These are phyloP conservation scores for Leccinum cinnamomeum DNA, from an alignment of 1,284 basidiomycete genomes.

Conservation along the genomic window DNA sequence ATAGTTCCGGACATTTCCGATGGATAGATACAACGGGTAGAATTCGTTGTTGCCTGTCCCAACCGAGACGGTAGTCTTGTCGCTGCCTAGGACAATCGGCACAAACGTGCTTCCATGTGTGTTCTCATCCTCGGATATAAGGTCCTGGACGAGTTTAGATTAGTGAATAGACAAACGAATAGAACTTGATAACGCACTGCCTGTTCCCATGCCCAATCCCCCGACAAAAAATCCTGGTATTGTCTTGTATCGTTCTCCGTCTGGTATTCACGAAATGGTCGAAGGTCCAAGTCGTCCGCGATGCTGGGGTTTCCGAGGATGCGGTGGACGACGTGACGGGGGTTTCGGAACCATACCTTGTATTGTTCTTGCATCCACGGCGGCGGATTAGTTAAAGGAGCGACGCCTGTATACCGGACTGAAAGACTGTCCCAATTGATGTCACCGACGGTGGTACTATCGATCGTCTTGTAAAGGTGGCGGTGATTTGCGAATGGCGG, in stretches of 20 bases:
- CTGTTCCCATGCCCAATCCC: slow-evolving; percentile 18
- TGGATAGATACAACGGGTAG: neutral
- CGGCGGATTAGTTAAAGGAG: neutral
- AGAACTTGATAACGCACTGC: slow-evolving; percentile 21
- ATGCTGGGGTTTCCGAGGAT: slow-evolving; percentile 32
- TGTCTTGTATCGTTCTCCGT: slow-evolving; percentile 9
- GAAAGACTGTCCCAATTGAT: neutral
- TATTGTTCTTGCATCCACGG: neutral
- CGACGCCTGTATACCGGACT: neutral
- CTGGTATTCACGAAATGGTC: slow-evolving; percentile 27
- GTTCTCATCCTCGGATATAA: slow-evolving; percentile 17
- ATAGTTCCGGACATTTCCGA: neutral
- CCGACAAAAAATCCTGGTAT: slow-evolving; percentile 30
- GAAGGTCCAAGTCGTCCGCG: slow-evolving; percentile 29
- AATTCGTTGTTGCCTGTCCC: slow-evolving; percentile 12
- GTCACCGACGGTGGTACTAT: neutral
- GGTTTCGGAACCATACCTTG: neutral
- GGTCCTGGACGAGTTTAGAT: slow-evolving; percentile 10
- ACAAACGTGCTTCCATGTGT: slow-evolving; percentile 34
- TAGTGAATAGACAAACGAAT: neutral
- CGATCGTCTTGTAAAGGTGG: neutral
- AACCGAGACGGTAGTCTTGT: slow-evolving; percentile 40
- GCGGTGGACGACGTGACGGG: neutral
- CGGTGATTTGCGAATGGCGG: neutral
- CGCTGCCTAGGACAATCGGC: slow-evolving; percentile 37